Base-by-base conservation (phyloP, 345 rosid species). In the Noccaea bulbosa region DNA sequence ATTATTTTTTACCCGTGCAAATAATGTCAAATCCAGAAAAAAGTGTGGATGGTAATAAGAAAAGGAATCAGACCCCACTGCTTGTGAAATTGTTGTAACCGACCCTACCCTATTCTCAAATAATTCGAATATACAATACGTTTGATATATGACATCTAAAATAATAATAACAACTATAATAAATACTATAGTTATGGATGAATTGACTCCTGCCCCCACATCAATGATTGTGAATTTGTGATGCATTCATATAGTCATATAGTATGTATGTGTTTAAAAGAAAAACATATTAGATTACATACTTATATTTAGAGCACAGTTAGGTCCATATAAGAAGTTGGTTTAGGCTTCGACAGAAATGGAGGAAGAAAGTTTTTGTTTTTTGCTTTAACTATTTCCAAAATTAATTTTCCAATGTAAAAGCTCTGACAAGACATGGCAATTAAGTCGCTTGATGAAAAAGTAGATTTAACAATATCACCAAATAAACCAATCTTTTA, bases 81-180 rank as follows among this genome's bases (percentile, higher is more conserved):
- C 41, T 70, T 71, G 70, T 55, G 41, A 54, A 43, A 73, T 56
- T 69, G 65, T 56, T 67, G 70, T 45, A 74, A 76, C 85, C 30
- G 83, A 77, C 82, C 89, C 86, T 67, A 84, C 84, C 83, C 48
- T 77, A 81, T 77, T 73, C 59, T 66, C 65, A 52, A 68, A 67
- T 70, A 63, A 68, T 68, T 35, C 65, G 70, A 73, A 46, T 67
- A 67, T 44, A 66, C 50, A 69, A 62, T 55, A 56, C 48, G 37
- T 54, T 61, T 69, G 52, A 54, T 69, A 60, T 22, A 51, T 67
- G 68, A 60, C 65, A 69, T 38, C 35, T 39, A 39, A 38, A 56
- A 69, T 40, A 62, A 72, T 55, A 55, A 20, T 55, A 56, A 59
- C 39, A 67, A 35, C 9, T 16, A 53, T 56, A 67, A 65, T 63